Evolutionary conservation across 768 basidiomycete species (phyloP), one percentile per base, ranked within the genome.

Genomic region (Leccinum imitatum): DNA sequence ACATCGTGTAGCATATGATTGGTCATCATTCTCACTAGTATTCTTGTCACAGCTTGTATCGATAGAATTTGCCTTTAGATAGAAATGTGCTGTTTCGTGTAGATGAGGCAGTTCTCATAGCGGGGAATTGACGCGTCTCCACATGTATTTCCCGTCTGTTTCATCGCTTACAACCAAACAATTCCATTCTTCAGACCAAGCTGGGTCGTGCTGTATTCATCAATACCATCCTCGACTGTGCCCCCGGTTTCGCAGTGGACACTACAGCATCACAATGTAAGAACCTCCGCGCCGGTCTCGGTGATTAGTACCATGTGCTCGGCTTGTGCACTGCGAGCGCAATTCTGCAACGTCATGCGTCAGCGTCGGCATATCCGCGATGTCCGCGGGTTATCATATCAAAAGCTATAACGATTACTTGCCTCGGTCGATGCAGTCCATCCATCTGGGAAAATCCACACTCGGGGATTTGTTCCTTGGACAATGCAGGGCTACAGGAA

Each of bases 401-500:
- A 2, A 11, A 59, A 15, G 57, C 30, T 10, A 30, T 2, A 14
- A 15, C 2, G 47, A 17, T 48, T 35, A 30, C 83, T 56, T 68
- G 86, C 94, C 78, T 90, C 87, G 0, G 93, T 94, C 0, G 90
- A 90, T n/a, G 89, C 86, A 3, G 93, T 94, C 95, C 95, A 96
- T 25, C 91, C 92, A 69, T 96, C 95, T 2, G 91, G 91, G 72
- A 91, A 95, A 59, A 92, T 83, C 84, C 87, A 89, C 3, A 84
- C 84, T 25, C 75, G 70, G 0, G 91, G 79, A 58, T 90, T 79
- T 6, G 76, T 72, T 11, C 93, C 93, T 75, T 93, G 90, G 13
- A 95, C 81, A 33, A 96, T 77, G 51, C 80, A 80, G 4, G 93
- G 93, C 89, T 92, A 59, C 11, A 3, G 35, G 35, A 37, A 15